A percentile compares a stretch with the other conserved stretches of the same genome.
Conservation (phyloP, 1,139 yeast genomes). For the Geotrichum bryndzae region DNA sequence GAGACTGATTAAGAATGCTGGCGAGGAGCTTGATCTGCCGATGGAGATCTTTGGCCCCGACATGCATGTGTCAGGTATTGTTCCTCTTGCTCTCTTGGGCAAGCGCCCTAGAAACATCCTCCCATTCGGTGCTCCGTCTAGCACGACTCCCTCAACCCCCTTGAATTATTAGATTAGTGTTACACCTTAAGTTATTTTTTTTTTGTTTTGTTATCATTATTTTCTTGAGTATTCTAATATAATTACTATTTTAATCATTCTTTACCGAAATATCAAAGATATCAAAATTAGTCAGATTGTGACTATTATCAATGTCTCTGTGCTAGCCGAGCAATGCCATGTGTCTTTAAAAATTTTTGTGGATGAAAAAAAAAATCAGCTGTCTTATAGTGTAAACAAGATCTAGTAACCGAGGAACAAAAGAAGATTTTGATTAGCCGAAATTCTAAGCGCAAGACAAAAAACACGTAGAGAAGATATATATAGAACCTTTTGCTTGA, state of each 20-base stretch:
- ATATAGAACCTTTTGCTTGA: too few relatives aligned
- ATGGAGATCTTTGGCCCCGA: conserved; percentile 48
- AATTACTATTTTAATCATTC: background rate
- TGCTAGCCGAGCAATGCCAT: too few relatives aligned
- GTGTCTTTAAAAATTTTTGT: too few relatives aligned
- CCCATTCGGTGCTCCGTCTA: conserved; percentile 37
- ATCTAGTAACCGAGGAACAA: too few relatives aligned
- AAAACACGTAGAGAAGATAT: too few relatives aligned
- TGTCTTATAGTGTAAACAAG: too few relatives aligned
- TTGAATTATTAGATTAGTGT: conserved; percentile 10
- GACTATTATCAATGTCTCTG: too few relatives aligned
- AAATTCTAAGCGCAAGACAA: too few relatives aligned
- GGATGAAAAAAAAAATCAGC: too few relatives aligned
- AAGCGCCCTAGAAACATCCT: conserved; percentile 38
- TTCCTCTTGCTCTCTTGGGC: conserved; percentile 39
- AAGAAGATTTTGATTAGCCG: too few relatives aligned
- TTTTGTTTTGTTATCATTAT: too few relatives aligned
- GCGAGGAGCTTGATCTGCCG: conserved; percentile 42
- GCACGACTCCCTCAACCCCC: conserved; percentile 32
- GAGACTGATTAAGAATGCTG: conserved; percentile 41
- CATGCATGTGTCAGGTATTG: conserved; percentile 46
- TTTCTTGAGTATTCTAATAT: background rate
- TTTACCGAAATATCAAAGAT: background rate
- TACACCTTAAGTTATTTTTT: background rate
- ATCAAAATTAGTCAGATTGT: too few relatives aligned